A percentile compares a stretch with the other conserved stretches of the same genome.
Conservation (phyloP, 352 stramenopile species). For the Globisporangium cystogenes region DNA sequence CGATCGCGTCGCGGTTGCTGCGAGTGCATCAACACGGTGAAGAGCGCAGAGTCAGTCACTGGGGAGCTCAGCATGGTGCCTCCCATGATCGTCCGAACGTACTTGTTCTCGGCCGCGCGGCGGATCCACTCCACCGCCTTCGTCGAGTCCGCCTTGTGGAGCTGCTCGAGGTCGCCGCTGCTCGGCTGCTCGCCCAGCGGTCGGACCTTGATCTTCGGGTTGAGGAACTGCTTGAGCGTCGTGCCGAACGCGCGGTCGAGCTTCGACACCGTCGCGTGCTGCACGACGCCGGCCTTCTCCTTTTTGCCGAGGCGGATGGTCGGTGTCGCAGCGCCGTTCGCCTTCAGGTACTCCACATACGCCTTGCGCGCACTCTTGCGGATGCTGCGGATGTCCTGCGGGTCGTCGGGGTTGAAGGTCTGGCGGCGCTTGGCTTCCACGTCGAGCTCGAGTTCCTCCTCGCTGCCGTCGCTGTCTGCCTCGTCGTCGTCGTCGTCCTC, state of each 20-base stretch:
- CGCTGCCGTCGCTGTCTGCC: conserved; percentile 10
- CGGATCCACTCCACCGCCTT: conserved; percentile 79
- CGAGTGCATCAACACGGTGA: neutral
- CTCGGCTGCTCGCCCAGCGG: conserved; percentile 26
- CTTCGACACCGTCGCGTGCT: conserved; percentile 47
- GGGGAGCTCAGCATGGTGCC: neutral
- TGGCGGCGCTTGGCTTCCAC: conserved; percentile 64
- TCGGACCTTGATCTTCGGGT: conserved; percentile 47
- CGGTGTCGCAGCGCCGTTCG: conserved; percentile 22
- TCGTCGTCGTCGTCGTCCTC: conserved; percentile 14
- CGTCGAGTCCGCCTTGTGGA: conserved; percentile 40
- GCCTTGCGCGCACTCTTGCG: conserved; percentile 65
- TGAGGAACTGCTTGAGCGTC: conserved; percentile 61
- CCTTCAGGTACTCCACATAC: conserved; percentile 71
- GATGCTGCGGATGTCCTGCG: conserved; percentile 66
- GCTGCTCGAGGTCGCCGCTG: conserved; percentile 16
- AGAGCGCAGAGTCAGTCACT: neutral
- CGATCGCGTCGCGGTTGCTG: conserved; percentile 68
- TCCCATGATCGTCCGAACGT: neutral
- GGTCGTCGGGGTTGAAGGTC: conserved; percentile 34
- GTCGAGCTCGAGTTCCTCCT: conserved; percentile 50
- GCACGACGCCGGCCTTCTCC: conserved; percentile 27
- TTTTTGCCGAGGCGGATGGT: conserved; percentile 20
- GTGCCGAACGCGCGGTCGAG: conserved; percentile 70
- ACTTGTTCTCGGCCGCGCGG: conserved; percentile 62